Evolutionary conservation across 2,329 filamentous ascomycete genomes (phyloP).

Genomic region (Bipolaris cookei): DNA sequence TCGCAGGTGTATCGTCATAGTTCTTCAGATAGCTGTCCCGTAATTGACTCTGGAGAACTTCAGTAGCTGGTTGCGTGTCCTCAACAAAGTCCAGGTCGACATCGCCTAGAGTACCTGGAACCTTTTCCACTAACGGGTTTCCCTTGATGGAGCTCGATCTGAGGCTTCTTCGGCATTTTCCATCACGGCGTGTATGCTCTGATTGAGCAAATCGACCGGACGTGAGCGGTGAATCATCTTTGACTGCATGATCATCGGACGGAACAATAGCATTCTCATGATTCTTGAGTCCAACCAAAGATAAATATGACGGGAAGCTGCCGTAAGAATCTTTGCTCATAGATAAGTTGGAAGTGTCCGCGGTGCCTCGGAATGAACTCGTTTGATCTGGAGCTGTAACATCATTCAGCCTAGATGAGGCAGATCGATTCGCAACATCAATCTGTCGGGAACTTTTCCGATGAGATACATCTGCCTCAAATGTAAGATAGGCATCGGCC

Average conservation of each 20-base stretch:
- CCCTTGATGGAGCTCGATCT: conserved; percentile 10
- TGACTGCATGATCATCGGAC: background rate
- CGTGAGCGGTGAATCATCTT: conserved; percentile 16
- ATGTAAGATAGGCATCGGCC: conserved; percentile 51
- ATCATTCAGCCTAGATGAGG: background rate
- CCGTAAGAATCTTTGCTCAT: conserved; percentile 42
- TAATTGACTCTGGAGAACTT: conserved; percentile 53
- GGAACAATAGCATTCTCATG: background rate
- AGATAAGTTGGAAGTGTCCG: conserved; percentile 13
- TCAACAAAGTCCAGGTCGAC: conserved; percentile 45
- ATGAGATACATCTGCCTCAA: conserved; percentile 29
- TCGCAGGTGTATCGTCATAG: conserved; percentile 23
- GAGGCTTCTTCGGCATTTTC: conserved; percentile 27
- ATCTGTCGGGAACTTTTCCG: background rate
- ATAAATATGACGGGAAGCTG: conserved; percentile 41
- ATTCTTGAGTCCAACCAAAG: conserved; percentile 14
- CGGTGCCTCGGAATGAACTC: background rate
- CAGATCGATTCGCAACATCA: background rate
- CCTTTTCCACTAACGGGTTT: background rate
- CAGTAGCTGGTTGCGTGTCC: conserved; percentile 53
- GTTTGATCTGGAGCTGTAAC: background rate
- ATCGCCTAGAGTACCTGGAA: conserved; percentile 4
- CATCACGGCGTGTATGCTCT: conserved; percentile 34
- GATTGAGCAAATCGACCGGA: conserved; percentile 35
- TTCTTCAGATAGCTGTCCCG: conserved; percentile 31